Base-by-base conservation (phyloP, 139 green algal species). In the Axilococcus clingmanii region DNA sequence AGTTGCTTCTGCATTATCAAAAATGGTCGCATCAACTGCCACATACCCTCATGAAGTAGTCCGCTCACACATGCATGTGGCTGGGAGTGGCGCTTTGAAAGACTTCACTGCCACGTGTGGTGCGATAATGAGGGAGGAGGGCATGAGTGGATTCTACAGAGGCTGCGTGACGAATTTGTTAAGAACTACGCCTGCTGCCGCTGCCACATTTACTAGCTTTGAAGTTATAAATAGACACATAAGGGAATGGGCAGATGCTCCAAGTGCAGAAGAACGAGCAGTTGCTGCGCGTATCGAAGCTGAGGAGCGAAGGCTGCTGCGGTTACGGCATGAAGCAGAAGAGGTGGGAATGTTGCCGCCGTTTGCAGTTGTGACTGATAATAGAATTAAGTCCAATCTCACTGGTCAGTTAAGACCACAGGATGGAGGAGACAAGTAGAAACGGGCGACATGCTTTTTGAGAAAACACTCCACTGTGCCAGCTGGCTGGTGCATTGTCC, bases 1-100 rank as follows among this genome's bases (percentile, higher is more conserved):
- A 12, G 37, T 77, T 2, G 78, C 86, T 1, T 89, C 75, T 4
- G 79, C 83, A 4, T 47, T 87, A 4, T 85, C 82, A 20, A 98
- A 98, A 63, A 88, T 97, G 75, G 76, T 97, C 4, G 92, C 92
- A 0, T 93, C 81, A 16, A 94, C 88, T 0, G 76, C 76, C 15
- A 99, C 92, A 0, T 99, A 99, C 66, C 92, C 92, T 0, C 92
- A 98, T 57, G 92, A 98, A 77, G 91, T 97, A 22, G 69, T 96
- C 15, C 72, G 88, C 15, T 91, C 86, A 4, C 72, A 85, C 47
- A 94, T 96, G 84, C 88, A 97, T 51, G 74, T 95, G 29, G 55
- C 52, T 16, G 86, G 88, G 42, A 76, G 68, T 35, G 85, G 82
- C 3, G 77, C 85, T 1, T 77, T 88, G 49, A 51, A 52, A 2